Percentiles rank a stretch among this genome's conserved stretches.
Evolutionary conservation across 2,329 filamentous ascomycete genomes (phyloP).

Genomic region (Calonectria fujianensis): DNA sequence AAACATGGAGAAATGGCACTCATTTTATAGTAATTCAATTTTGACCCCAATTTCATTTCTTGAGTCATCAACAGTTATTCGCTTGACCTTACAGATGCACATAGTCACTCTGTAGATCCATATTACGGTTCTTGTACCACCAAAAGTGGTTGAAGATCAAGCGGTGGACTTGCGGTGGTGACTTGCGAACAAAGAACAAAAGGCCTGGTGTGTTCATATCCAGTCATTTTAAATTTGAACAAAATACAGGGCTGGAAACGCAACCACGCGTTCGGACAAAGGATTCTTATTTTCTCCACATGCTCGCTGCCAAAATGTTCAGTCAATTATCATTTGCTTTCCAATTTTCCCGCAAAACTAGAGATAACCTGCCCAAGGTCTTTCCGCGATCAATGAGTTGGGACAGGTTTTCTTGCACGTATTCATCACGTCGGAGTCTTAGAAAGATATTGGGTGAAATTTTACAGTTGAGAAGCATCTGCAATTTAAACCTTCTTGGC

Average conservation of each 20-base stretch:
- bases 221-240: background rate
- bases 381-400: background rate
- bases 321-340: background rate
- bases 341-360: background rate
- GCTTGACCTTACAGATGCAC: background rate
- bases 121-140: background rate
- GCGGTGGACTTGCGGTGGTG: background rate
- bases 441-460: background rate
- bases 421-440: background rate
- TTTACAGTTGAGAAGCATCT: background rate
- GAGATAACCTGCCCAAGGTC: background rate
- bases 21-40: background rate
- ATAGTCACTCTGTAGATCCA: background rate
- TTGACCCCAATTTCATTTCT: background rate
- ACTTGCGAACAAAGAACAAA: background rate
- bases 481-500: constrained; percentile 1
- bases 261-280: background rate
- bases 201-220: background rate
- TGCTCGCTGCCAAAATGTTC: background rate
- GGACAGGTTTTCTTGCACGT: background rate
- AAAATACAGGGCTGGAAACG: background rate
- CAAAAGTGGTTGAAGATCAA: background rate
- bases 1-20: background rate
- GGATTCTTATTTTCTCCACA: background rate
- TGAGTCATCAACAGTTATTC: background rate